Conservation (phyloP, 257 asterid genomes). For the Mitragyna speciosa region DNA sequence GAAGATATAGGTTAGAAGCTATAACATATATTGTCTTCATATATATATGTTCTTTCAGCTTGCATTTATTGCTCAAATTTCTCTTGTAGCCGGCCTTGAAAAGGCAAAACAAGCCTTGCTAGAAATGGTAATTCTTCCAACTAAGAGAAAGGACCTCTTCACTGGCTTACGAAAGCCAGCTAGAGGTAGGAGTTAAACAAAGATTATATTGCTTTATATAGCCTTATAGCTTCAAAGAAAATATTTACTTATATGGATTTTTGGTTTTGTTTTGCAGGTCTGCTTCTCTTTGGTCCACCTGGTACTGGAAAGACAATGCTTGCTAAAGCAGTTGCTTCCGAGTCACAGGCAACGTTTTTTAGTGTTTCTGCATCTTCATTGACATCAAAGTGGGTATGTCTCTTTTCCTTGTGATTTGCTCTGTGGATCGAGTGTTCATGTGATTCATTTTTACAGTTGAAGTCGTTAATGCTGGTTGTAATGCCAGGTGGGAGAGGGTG, state of each 20-base stretch:
- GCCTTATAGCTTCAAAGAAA: conserved; percentile 9
- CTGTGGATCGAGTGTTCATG: neutral
- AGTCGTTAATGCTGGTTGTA: conserved; percentile 21
- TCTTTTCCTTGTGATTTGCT: conserved; percentile 20
- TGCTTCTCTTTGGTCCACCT: conserved; percentile 98
- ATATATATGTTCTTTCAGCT: conserved; percentile 15
- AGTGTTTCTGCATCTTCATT: conserved; percentile 95
- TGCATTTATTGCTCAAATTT: conserved; percentile 15
- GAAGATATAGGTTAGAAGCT: conserved; percentile 84
- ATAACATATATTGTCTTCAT: conserved; percentile 12
- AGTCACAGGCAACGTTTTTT: conserved; percentile 93
- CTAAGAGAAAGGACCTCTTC: conserved; percentile 90
- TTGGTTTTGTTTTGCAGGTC: conserved; percentile 51
- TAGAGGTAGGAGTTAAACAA: conserved; percentile 56
- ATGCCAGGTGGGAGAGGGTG: conserved; percentile 95
- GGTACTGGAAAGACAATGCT: conserved; percentile 99
- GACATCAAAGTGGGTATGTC: conserved; percentile 95
- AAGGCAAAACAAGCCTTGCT: conserved; percentile 89
- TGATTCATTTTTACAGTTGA: conserved; percentile 11
- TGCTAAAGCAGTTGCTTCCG: conserved; percentile 99
- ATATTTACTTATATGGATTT: conserved; percentile 14
- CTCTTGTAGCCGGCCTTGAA: conserved; percentile 92
- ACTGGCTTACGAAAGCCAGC: conserved; percentile 96
- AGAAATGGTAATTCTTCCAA: conserved; percentile 97
- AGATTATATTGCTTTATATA: neutral